Conservation (phyloP, 495 filamentous ascomycete genomes). For the Trypethelium eluteriae region DNA sequence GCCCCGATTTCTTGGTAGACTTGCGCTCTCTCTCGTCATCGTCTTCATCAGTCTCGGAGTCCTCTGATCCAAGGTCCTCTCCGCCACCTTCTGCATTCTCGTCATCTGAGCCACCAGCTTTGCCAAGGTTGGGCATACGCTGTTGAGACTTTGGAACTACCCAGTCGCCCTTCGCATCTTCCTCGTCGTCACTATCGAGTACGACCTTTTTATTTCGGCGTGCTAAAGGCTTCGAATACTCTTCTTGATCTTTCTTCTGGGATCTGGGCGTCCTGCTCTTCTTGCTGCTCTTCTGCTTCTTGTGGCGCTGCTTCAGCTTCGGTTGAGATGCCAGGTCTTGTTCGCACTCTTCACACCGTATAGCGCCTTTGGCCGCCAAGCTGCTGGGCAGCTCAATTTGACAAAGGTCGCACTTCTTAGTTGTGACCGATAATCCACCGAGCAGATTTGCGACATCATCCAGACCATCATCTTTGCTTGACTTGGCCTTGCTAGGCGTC, state of each 20-base stretch:
- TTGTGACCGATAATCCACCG: slow-evolving; percentile 69
- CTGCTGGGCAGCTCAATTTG: slow-evolving; percentile 57
- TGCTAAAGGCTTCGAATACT: slow-evolving; percentile 13
- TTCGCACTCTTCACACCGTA: slow-evolving; percentile 67
- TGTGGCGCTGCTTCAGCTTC: slow-evolving; percentile 39
- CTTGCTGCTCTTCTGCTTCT: slow-evolving; percentile 43
- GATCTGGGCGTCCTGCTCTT: slow-evolving; percentile 36
- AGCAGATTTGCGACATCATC: slow-evolving; percentile 82
- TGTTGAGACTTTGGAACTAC: slow-evolving; percentile 59
- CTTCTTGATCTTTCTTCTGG: slow-evolving; percentile 12
- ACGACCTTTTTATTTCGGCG: slow-evolving; percentile 19
- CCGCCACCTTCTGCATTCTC: slow-evolving; percentile 81
- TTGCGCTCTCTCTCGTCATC: slow-evolving; percentile 35
- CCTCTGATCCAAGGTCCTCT: slow-evolving; percentile 64
- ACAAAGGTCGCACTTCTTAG: slow-evolving; percentile 85
- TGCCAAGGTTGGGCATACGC: slow-evolving; percentile 52
- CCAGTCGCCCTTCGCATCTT: slow-evolving; percentile 62
- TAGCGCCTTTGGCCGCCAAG: slow-evolving; percentile 50
- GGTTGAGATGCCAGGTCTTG: slow-evolving; percentile 46
- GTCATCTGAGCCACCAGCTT: slow-evolving; percentile 73
- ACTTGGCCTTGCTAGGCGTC: slow-evolving; percentile 42
- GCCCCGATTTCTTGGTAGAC: slow-evolving; percentile 34
- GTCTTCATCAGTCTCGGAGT: slow-evolving; percentile 41
- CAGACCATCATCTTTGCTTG: slow-evolving; percentile 49
- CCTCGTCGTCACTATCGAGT: slow-evolving; percentile 43